Percentiles rank a stretch among this genome's conserved stretches.
These are phyloP conservation scores for Dryadomyces quercivorus DNA, from an alignment of 2,329 filamentous ascomycete genomes.

Conservation along the genomic window DNA sequence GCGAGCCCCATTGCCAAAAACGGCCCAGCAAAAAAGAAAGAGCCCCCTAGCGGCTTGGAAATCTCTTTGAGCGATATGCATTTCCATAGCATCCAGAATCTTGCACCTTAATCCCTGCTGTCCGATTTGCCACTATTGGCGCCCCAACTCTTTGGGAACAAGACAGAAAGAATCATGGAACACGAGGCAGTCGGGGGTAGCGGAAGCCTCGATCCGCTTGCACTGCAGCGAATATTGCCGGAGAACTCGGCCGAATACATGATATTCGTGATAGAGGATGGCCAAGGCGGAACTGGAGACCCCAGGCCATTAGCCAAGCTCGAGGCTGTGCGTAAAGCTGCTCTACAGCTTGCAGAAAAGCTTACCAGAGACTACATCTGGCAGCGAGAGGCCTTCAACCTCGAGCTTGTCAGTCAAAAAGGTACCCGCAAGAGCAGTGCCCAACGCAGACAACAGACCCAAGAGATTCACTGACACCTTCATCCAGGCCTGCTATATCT, in stretches of 20 bases:
- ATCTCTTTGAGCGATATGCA: neutral
- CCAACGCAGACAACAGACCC: no score
- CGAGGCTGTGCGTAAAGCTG: constrained; percentile 59
- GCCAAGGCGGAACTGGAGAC: constrained; percentile 31
- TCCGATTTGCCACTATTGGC: no score
- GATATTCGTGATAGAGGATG: constrained; percentile 53
- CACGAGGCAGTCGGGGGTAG: neutral
- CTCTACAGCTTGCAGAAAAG: constrained; percentile 46
- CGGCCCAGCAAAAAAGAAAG: neutral
- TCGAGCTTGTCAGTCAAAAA: constrained; percentile 48
- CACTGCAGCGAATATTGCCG: constrained; percentile 32
- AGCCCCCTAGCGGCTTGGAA: neutral
- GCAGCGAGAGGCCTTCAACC: constrained; percentile 74
- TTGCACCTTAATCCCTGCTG: no score
- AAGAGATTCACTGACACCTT: neutral
- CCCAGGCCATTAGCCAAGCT: constrained; percentile 50
- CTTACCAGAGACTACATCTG: constrained; percentile 83
- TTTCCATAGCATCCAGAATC: no score
- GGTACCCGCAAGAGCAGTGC: constrained; percentile 28
- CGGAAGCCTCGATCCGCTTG: neutral
- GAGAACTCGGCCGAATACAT: constrained; percentile 83
- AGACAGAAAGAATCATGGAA: neutral
- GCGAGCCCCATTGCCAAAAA: neutral
- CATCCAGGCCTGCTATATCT: constrained; percentile 47
- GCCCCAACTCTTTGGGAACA: neutral